A percentile compares a stretch with the other conserved stretches of the same genome.
phyloP scores from a whole-genome alignment of 2,329 filamentous ascomycete species.

The Colletotrichum sp. region DNA sequence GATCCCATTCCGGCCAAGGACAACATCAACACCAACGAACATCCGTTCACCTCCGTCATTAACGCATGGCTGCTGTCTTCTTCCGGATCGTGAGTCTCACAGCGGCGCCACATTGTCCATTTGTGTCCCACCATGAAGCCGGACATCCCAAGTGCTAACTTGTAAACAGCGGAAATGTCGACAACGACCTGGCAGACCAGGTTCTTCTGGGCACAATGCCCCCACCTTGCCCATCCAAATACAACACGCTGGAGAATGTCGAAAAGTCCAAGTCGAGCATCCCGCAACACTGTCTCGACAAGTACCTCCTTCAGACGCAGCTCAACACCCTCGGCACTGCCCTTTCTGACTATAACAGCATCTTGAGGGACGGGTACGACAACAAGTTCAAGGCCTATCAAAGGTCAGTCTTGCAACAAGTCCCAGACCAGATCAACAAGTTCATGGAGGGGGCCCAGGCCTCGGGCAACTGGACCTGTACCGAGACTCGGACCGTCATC shows the following conservation, averaged over 20 bases:
- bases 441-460: neutral
- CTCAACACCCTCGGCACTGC: neutral
- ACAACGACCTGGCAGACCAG: neutral
- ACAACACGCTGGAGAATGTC: neutral
- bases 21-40: constrained; percentile 14
- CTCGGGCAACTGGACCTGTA: neutral
- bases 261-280: neutral
- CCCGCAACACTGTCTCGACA: neutral
- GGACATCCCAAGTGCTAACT: neutral
- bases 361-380: neutral
- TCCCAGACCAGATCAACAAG: neutral
- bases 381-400: neutral
- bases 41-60: constrained; percentile 10
- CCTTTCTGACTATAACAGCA: neutral
- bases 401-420: neutral
- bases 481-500: neutral
- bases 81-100: constrained; percentile 3
- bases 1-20: constrained; percentile 11
- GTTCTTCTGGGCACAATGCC: neutral
- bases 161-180: neutral
- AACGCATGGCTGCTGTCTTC: constrained; percentile 16
- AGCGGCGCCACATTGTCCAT: neutral
- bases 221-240: neutral
- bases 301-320: neutral
- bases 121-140: neutral